These are phyloP conservation scores for Clarireedia monteithiana DNA, from an alignment of 2,329 filamentous ascomycete species.

Conservation along the genomic window DNA sequence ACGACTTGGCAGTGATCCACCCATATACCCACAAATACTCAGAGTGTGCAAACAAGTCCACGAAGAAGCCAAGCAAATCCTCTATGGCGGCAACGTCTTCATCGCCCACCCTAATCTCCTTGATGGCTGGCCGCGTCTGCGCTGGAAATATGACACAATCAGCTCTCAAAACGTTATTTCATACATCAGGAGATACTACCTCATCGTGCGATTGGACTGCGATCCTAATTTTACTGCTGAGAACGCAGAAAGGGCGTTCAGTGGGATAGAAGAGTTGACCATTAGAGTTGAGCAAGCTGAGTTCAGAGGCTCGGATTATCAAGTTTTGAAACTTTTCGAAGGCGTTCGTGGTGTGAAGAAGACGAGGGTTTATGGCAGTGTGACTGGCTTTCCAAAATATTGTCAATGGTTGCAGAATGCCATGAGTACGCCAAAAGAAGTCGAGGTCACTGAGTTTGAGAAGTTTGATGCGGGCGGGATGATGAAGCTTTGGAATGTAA, in stretches of 20 bases:
- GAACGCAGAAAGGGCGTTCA: constrained; percentile 37
- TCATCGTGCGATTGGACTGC: constrained; percentile 40
- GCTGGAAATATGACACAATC: constrained; percentile 30
- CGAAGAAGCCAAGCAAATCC: constrained; percentile 30
- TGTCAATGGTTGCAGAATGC: constrained; percentile 21
- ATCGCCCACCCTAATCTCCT: constrained; percentile 41
- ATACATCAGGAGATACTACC: constrained; percentile 36
- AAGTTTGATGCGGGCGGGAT: neutral
- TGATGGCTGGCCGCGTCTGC: constrained; percentile 36
- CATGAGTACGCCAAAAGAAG: constrained; percentile 17
- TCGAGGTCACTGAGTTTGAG: neutral
- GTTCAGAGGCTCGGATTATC: constrained; percentile 35
- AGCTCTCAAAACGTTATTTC: constrained; percentile 24
- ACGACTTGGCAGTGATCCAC: constrained; percentile 13
- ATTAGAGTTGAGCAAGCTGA: constrained; percentile 42
- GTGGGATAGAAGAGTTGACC: constrained; percentile 37
- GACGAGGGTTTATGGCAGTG: constrained; percentile 32
- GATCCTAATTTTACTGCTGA: constrained; percentile 37
- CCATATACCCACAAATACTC: constrained; percentile 29
- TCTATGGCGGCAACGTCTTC: constrained; percentile 43
- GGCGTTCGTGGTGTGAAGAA: constrained; percentile 37
- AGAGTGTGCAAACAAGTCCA: constrained; percentile 16
- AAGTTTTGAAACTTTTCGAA: constrained; percentile 37
- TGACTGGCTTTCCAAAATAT: constrained; percentile 23
- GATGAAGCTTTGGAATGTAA: neutral